Base-by-base conservation (phyloP, 352 stramenopile genomes). In the Globisporangium echinulatum region DNA sequence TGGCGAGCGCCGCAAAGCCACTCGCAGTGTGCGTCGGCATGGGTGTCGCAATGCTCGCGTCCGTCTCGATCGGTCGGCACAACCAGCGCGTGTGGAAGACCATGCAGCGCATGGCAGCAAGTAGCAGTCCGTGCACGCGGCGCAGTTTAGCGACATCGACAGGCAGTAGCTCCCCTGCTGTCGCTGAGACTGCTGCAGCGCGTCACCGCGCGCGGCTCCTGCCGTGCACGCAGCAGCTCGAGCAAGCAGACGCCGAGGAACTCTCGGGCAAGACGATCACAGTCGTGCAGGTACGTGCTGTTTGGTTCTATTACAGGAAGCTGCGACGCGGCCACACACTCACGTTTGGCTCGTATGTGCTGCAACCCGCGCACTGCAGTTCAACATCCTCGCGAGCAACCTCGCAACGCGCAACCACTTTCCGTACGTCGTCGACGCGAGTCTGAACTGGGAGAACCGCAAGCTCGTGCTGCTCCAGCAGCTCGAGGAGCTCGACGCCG, bases 381-480 rank as follows among this genome's bases (percentile, higher is more conserved):
- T 92, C 38, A 95, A 95, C 58, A 93, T 95, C 53, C 61, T 95
- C 38, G 85, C 85, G 39, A 89, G 85, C 56, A 95, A 95, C 64
- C 67, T 95, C 57, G 85, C 83, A 8, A 91, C 80, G 52, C 78
- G 81, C 48, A 90, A 87, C 63, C 83, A 92, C 56, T 95, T 95
- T 56, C 85, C 85, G 17, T 95, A 95, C 55, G 85, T 93, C n/a
- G 57, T 92, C 33, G 81, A 92, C 55, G 69, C 75, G 33, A 86
- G 79, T 68, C 66, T 95, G 33, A 90, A 87, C 63, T 95, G 85
- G 85, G 82, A 93, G 57, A 84, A 81, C 58, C 82, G 85, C 52
- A 92, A 90, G 63, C 75, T 87, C 71, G 77, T 71, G 58, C 63
- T 95, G 62, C 61, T 95, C 60, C 66, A 74, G 51, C 83, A 95